Conservation (phyloP, 2,329 filamentous ascomycete genomes). For the Aspergillus chevalieri region DNA sequence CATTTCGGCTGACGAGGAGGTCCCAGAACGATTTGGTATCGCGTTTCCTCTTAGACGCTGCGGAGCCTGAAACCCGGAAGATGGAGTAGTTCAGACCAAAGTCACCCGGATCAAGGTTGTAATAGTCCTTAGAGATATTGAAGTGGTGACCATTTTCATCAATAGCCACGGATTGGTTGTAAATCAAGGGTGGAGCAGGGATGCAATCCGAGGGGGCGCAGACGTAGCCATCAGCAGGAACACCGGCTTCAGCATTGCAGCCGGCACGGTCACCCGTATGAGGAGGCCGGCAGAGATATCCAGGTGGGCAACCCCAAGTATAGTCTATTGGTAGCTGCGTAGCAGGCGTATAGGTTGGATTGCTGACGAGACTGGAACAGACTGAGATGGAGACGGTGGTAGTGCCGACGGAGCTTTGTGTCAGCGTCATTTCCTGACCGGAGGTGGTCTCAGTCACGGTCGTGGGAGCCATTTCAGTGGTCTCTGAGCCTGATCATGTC, state of each 20-base stretch:
- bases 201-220: constrained; percentile 37
- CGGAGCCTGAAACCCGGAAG: too few relatives aligned
- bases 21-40: not conserved
- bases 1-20: constrained; percentile 4
- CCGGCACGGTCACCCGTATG: constrained; percentile 18
- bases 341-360: constrained; percentile 25
- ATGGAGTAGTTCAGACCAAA: too few relatives aligned
- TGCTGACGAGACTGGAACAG: constrained; percentile 24
- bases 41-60: too few relatives aligned
- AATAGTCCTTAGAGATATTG: not conserved
- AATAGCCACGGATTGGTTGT: constrained; percentile 17
- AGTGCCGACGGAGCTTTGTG: constrained; percentile 1
- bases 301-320: constrained; percentile 38
- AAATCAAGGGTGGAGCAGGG: constrained; percentile 20
- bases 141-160: constrained; percentile 8
- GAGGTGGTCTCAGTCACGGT: too few relatives aligned
- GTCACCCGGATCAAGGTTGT: too few relatives aligned
- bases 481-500: too few relatives aligned
- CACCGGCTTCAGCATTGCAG: constrained; percentile 35
- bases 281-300: constrained; percentile 33
- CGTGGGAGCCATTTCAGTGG: too few relatives aligned
- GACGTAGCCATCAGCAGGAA: constrained; percentile 29
- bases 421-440: too few relatives aligned
- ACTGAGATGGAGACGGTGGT: constrained; percentile 14
- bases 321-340: constrained; percentile 22